phyloP scores from a whole-genome alignment of 1,139 yeast genomes.

The Debaryomycetaceae sp. region DNA sequence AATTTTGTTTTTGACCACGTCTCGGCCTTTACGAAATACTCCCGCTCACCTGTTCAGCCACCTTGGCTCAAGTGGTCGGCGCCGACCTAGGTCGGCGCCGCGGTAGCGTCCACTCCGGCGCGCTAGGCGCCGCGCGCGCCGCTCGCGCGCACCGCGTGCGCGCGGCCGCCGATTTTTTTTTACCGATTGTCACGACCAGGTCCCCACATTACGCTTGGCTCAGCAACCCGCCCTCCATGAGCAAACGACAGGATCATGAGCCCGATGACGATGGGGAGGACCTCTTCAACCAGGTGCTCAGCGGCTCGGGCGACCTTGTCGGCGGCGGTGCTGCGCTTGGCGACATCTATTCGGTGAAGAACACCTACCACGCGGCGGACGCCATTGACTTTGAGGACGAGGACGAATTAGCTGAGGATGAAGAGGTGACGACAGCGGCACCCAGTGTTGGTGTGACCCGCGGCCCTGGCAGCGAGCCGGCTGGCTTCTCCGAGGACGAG shows the following conservation, averaged over 20 bases:
- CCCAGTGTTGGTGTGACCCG: constrained; percentile 16
- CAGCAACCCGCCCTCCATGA: too few species aligned
- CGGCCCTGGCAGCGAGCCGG: background rate
- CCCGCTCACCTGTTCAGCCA: too few species aligned
- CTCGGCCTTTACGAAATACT: too few species aligned
- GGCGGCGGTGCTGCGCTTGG: constrained; percentile 22
- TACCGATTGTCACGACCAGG: too few species aligned
- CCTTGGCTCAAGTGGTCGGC: too few species aligned
- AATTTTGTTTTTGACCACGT: too few species aligned
- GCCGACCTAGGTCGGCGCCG: too few species aligned
- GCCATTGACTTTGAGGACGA: constrained; percentile 96
- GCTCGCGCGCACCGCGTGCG: too few species aligned
- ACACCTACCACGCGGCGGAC: constrained; percentile 74
- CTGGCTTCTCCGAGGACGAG: constrained; percentile 24
- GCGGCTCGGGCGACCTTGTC: constrained; percentile 9
- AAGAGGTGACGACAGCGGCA: constrained; percentile 34
- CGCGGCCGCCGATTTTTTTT: too few species aligned
- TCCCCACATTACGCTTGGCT: too few species aligned
- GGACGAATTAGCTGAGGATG: constrained; percentile 90
- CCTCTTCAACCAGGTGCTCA: constrained; percentile 7
- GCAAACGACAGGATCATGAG: constrained; percentile 2
- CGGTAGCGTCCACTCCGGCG: too few species aligned
- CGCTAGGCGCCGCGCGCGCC: too few species aligned
- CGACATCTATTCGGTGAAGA: constrained; percentile 34
- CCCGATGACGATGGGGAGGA: constrained; percentile 9